phyloP scores from a whole-genome alignment of 305 asterid genomes.

The Salvia sclarea region DNA sequence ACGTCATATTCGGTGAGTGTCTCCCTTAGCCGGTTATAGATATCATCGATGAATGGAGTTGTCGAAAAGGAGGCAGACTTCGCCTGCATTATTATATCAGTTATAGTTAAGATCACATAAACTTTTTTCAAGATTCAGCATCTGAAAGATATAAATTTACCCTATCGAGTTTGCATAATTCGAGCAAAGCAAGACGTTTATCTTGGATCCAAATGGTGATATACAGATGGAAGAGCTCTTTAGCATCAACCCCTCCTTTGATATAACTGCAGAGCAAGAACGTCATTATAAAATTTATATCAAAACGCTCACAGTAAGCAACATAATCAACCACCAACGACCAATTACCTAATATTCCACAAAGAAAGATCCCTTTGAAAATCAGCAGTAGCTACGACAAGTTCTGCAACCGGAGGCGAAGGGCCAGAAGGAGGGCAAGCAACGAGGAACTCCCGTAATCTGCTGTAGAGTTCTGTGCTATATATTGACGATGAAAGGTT shows the following conservation, averaged over 20 bases:
- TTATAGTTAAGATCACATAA: slow-evolving; percentile 11
- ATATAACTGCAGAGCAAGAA: slow-evolving; percentile 64
- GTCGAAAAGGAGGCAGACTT: slow-evolving; percentile 61
- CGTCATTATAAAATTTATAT: slow-evolving; percentile 9
- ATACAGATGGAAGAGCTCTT: slow-evolving; percentile 77
- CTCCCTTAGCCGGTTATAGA: slow-evolving; percentile 73
- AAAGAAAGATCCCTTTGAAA: slow-evolving; percentile 75
- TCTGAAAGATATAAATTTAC: slow-evolving; percentile 36
- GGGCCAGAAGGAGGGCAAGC: slow-evolving; percentile 91
- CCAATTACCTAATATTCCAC: slow-evolving; percentile 76
- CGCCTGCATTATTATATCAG: slow-evolving; percentile 47
- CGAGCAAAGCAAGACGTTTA: slow-evolving; percentile 75
- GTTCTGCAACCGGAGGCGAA: slow-evolving; percentile 70
- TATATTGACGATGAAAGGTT: slow-evolving; percentile 83
- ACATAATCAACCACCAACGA: slow-evolving; percentile 2
- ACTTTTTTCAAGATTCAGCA: neutral
- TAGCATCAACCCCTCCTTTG: slow-evolving; percentile 94
- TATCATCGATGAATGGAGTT: slow-evolving; percentile 76
- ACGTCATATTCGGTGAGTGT: slow-evolving; percentile 74
- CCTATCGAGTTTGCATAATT: slow-evolving; percentile 79
- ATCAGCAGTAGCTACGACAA: slow-evolving; percentile 83
- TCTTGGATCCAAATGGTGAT: slow-evolving; percentile 89
- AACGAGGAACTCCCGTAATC: slow-evolving; percentile 76
- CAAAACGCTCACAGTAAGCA: neutral
- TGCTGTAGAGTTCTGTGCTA: slow-evolving; percentile 72